Base-by-base conservation (phyloP, 2,329 filamentous ascomycete genomes). In the Pseudocercospora eumusae region DNA sequence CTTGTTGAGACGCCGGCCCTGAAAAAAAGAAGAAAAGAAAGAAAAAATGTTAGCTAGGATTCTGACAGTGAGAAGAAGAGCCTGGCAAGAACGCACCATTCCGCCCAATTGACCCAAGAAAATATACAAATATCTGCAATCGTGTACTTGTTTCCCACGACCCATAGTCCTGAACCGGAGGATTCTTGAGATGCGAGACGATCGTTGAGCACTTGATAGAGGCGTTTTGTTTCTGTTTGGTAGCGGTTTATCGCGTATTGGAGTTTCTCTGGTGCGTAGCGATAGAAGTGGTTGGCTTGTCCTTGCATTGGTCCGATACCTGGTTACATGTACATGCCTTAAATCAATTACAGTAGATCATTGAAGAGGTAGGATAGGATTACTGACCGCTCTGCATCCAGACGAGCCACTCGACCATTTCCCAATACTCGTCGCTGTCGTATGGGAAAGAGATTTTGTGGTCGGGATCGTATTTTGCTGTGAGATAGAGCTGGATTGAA, bases 111-210 rank as follows among this genome's bases (percentile, higher is more conserved):
- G 62, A 81, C 74, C 81, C 81, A 83, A 3, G 72, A 68, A 62
- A 76, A 82, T 62, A 71, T 78, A 10, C 78, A 77, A 49, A 82
- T 75, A 64, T 82, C 80, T 9, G 79, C 80, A 63, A 82, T 79
- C 1, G 76, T 80, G 62, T 77, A 81, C 21, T 45, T 45, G 18
- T 63, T 80, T 81, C 28, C 74, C 66, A 0, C 80, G 1, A 81
- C 69, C 72, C 78, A 83, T 4, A 77, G 71, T 7, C 75, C 76
- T 27, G 66, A 21, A 1, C 64, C 67, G 6, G 53, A 54, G 2
- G 44, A 50, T 8, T 68, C 45, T 27, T 74, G 69, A 5, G 58
- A 36, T 13, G 68, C 63, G 4, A 82, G 70, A 0, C 78, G 75
- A 27, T 74, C 74, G 28, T 82, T 77, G 4, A 82, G 74, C 13